Conservation (phyloP, 2,329 filamentous ascomycete species). For the Botrytis tulipae region DNA sequence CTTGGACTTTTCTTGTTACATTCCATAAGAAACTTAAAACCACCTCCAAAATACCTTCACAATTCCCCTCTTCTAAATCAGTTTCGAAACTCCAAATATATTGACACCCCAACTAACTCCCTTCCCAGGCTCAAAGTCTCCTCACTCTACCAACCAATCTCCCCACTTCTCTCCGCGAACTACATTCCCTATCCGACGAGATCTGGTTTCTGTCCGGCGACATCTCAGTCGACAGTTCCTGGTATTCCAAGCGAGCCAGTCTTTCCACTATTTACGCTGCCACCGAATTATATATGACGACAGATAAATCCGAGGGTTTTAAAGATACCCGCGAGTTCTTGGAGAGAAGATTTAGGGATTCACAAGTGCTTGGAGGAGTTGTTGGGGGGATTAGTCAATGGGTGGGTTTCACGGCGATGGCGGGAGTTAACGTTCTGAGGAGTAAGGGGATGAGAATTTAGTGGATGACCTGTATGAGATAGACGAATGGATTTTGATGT, state of each 20-base stretch:
- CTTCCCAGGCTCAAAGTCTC: constrained; percentile 66
- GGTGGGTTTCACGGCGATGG: constrained; percentile 76
- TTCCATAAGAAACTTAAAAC: not conserved
- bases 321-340: constrained; percentile 78
- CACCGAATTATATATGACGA: constrained; percentile 91
- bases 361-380: constrained; percentile 59
- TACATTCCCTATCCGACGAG: constrained; percentile 82
- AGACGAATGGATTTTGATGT: not conserved
- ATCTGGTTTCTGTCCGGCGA: constrained; percentile 88
- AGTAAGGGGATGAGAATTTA: constrained; percentile 79
- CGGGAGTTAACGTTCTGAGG: constrained; percentile 76
- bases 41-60: not conserved
- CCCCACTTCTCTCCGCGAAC: constrained; percentile 71
- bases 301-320: constrained; percentile 72
- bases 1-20: not conserved
- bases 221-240: constrained; percentile 74
- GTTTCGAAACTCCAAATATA: not conserved
- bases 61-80: not conserved
- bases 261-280: constrained; percentile 69
- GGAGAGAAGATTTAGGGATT: constrained; percentile 66
- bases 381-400: constrained; percentile 69
- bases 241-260: constrained; percentile 75
- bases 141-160: constrained; percentile 85
- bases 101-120: not conserved
- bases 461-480: constrained; percentile 13